These are phyloP conservation scores for Auriscalpium vulgare DNA, from an alignment of 768 basidiomycete species.

Conservation along the genomic window DNA sequence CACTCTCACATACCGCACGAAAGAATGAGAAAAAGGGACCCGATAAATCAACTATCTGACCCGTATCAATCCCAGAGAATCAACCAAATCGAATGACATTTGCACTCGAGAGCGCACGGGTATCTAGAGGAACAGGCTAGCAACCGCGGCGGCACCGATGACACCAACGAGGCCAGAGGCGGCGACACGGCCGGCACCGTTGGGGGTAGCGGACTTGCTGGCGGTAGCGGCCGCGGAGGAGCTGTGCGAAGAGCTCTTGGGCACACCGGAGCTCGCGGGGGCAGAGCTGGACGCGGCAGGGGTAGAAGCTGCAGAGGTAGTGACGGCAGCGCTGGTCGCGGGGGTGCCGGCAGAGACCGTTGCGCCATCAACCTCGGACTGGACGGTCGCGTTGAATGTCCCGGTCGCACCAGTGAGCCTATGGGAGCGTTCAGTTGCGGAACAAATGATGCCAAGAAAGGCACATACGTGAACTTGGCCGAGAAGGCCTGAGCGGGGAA, in stretches of 20 bases:
- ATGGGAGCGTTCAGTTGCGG: background rate
- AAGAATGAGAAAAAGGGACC: background rate
- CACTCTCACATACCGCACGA: background rate
- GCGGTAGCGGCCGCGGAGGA: conserved; percentile 4
- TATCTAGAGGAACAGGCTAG: conserved; percentile 12
- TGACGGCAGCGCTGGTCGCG: conserved; percentile 27
- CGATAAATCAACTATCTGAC: background rate
- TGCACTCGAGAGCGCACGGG: background rate
- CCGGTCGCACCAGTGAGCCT: conserved; percentile 71
- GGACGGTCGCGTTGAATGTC: conserved; percentile 46
- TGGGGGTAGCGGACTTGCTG: background rate
- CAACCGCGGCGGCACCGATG: conserved; percentile 11
- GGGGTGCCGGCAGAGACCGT: conserved; percentile 24
- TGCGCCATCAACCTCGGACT: conserved; percentile 53
- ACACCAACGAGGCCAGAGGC: conserved; percentile 13
- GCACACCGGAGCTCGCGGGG: conserved; percentile 1
- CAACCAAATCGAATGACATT: conserved; percentile 5
- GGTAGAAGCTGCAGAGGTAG: conserved; percentile 20
- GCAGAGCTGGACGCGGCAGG: conserved; percentile 14
- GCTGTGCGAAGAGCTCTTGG: conserved; percentile 7
- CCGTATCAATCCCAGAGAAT: background rate
- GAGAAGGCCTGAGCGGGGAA: conserved; percentile 69
- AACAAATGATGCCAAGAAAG: background rate
- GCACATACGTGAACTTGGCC: conserved; percentile 62
- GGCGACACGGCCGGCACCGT: conserved; percentile 12